These are phyloP conservation scores for Neurospora sp. DNA, from an alignment of 2,329 filamentous ascomycete genomes.

Conservation along the genomic window DNA sequence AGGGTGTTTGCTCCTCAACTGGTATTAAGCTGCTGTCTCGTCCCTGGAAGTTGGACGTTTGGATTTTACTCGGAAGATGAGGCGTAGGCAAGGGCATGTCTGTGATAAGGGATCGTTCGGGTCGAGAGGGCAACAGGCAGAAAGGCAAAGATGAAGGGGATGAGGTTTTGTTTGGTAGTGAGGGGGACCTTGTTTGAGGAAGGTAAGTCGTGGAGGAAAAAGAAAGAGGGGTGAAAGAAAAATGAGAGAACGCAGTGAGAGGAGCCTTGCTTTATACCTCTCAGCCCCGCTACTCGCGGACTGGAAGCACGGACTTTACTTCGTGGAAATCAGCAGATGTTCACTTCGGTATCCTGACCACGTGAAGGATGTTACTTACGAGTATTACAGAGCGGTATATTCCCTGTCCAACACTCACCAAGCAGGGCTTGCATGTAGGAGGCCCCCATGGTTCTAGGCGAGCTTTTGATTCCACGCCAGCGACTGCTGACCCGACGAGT, in stretches of 20 bases:
- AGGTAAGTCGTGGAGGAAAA: background rate
- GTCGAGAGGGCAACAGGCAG: too few species aligned
- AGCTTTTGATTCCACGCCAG: background rate
- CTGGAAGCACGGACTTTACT: background rate
- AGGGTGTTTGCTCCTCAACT: background rate
- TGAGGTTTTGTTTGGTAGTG: background rate
- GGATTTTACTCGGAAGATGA: too few species aligned
- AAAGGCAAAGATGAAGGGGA: too few species aligned
- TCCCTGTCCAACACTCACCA: background rate
- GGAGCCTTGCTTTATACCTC: background rate
- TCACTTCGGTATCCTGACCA: background rate
- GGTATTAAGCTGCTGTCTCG: background rate
- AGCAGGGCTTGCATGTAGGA: background rate
- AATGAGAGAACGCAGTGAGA: background rate
- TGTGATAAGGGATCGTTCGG: too few species aligned
- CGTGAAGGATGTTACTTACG: background rate
- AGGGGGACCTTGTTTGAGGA: background rate
- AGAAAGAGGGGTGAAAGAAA: background rate
- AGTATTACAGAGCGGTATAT: background rate
- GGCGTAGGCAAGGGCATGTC: too few species aligned
- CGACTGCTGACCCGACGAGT: background rate
- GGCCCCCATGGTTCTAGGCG: background rate
- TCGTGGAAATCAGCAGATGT: background rate
- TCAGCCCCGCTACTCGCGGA: background rate
- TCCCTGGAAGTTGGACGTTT: background rate